These are phyloP conservation scores for Hepatocystis sp. DNA, from an alignment of 169 alveolate species.

Conservation along the genomic window DNA sequence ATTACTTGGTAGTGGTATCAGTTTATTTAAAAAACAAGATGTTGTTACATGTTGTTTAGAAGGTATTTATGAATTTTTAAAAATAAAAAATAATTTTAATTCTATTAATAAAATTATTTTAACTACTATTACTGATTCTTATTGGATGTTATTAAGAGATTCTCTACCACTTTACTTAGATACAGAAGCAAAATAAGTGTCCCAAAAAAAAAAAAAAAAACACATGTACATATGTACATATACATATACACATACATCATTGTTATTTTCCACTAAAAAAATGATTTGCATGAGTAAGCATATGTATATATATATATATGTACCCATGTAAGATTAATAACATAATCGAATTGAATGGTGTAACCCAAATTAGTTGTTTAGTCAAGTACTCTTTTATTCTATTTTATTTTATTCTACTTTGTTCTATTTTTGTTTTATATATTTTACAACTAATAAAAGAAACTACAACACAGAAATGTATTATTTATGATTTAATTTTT, in stretches of 20 bases:
- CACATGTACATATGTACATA: not conserved
- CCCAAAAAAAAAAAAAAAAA: too few species aligned
- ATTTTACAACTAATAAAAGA: too few species aligned
- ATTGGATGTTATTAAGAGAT: constrained; percentile 69
- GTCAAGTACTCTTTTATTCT: too few species aligned
- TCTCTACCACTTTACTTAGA: constrained; percentile 52
- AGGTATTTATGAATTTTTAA: constrained; percentile 70
- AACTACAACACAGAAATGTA: too few species aligned
- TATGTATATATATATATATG: not conserved
- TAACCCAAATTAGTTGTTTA: too few species aligned
- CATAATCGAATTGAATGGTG: too few species aligned
- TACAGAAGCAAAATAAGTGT: not conserved
- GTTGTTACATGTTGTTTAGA: constrained; percentile 69
- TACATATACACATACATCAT: not conserved
- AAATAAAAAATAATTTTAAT: constrained; percentile 52
- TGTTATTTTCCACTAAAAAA: too few species aligned
- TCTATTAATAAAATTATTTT: constrained; percentile 56
- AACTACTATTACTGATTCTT: constrained; percentile 51
- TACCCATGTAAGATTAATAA: not conserved
- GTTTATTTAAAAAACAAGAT: constrained; percentile 71
- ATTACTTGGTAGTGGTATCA: constrained; percentile 73
- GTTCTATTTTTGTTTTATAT: too few species aligned
- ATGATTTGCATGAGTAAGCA: too few species aligned
- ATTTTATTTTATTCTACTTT: too few species aligned
- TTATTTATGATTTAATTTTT: too few species aligned